Evolutionary conservation across 805 yeast species (phyloP).

Genomic region (Brettanomyces custersianus): DNA sequence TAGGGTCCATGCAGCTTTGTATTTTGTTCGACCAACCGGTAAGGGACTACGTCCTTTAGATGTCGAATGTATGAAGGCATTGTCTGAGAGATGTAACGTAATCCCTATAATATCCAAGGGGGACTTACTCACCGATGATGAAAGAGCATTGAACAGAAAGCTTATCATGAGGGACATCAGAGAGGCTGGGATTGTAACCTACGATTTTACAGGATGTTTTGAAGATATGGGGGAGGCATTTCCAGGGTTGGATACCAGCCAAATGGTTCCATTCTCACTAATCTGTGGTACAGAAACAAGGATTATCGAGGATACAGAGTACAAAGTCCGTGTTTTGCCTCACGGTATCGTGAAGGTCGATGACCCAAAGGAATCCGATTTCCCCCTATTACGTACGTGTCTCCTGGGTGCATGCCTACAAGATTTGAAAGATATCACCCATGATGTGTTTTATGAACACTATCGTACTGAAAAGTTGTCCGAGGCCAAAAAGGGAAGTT

Average conservation of each 20-base stretch:
- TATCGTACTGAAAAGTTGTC: slow-evolving; percentile 47
- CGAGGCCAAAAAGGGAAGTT: slow-evolving; percentile 4
- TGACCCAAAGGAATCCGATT: slow-evolving; percentile 74
- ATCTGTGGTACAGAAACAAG: slow-evolving; percentile 76
- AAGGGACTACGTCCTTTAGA: slow-evolving; percentile 61
- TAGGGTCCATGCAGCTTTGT: slow-evolving; percentile 78
- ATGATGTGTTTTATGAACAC: slow-evolving; percentile 66
- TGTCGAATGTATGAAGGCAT: slow-evolving; percentile 56
- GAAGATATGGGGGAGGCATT: slow-evolving; percentile 19
- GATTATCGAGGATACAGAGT: slow-evolving; percentile 57
- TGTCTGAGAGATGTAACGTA: slow-evolving; percentile 63
- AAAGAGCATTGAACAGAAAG: slow-evolving; percentile 33
- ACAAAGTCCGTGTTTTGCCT: slow-evolving; percentile 73
- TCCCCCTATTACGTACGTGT: slow-evolving; percentile 63
- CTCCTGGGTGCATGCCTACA: slow-evolving; percentile 73
- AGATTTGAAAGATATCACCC: slow-evolving; percentile 69
- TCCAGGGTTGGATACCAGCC: slow-evolving; percentile 13
- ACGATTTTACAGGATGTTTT: slow-evolving; percentile 23
- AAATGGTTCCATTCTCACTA: slow-evolving; percentile 74
- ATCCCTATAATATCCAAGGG: slow-evolving; percentile 79
- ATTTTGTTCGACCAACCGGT: slow-evolving; percentile 69
- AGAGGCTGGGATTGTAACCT: slow-evolving; percentile 16
- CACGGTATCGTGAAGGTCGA: slow-evolving; percentile 84
- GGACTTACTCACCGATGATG: slow-evolving; percentile 58
- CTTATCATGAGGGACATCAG: slow-evolving; percentile 35